phyloP scores from a whole-genome alignment of 2,329 filamentous ascomycete species.

The Colletotrichum sp. region DNA sequence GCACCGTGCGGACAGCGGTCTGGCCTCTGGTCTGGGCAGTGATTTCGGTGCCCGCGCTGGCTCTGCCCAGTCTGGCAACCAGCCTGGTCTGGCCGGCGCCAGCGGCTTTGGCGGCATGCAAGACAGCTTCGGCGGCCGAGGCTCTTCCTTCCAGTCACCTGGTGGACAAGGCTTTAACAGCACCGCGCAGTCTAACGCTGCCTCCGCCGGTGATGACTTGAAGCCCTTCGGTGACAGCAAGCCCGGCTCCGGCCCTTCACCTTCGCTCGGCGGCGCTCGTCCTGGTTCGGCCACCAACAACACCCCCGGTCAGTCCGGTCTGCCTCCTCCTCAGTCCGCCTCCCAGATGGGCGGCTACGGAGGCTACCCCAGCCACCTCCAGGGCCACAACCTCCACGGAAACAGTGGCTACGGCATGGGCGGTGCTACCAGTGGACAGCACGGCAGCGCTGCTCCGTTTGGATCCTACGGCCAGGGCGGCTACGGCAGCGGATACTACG shows the following conservation, averaged over 20 bases:
- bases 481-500: slow-evolving; percentile 55
- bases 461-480: slow-evolving; percentile 55
- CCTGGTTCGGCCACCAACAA: slow-evolving; percentile 65
- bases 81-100: slow-evolving; percentile 51
- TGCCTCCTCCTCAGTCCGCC: slow-evolving; percentile 60
- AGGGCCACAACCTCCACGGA: slow-evolving; percentile 59
- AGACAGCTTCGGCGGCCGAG: slow-evolving; percentile 59
- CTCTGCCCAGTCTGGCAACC: slow-evolving; percentile 54
- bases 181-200: slow-evolving; percentile 50
- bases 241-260: slow-evolving; percentile 58
- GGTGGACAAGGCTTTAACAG: slow-evolving; percentile 58
- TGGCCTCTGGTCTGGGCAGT: slow-evolving; percentile 55
- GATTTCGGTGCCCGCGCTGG: slow-evolving; percentile 57
- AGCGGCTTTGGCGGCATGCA: slow-evolving; percentile 59
- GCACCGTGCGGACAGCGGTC: slow-evolving; percentile 54
- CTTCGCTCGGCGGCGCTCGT: slow-evolving; percentile 59
- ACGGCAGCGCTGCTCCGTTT: slow-evolving; percentile 55
- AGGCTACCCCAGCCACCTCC: slow-evolving; percentile 61
- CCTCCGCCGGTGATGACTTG: slow-evolving; percentile 55
- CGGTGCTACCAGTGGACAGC: slow-evolving; percentile 56
- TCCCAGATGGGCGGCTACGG: slow-evolving; percentile 63
- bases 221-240: slow-evolving; percentile 66
- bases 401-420: slow-evolving; percentile 61
- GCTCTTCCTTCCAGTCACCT: slow-evolving; percentile 60
- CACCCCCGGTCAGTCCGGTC: slow-evolving; percentile 53